Base-by-base conservation (phyloP, 2,329 filamentous ascomycete species). In the Aspergillus uvarum region DNA sequence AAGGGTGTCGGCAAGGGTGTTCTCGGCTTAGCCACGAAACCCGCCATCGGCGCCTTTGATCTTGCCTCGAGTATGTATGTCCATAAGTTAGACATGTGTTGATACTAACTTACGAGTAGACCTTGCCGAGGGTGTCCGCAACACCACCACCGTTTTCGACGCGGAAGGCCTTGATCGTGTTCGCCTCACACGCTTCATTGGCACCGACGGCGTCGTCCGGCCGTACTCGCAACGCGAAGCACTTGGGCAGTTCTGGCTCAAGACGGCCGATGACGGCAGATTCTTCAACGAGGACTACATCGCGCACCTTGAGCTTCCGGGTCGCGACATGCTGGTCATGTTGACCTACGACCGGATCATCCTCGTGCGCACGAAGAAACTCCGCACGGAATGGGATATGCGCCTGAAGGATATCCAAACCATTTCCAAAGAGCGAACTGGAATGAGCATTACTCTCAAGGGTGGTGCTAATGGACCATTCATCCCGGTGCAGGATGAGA, bases 271-370 rank as follows among this genome's bases (percentile, higher is more conserved):
- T 77, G 95, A 97, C 65, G 95, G 95, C 63, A 95, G 93, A 75
- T 98, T 94, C 82, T 99, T 99, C 84, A 89, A 96, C 78, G 95
- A 99, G 77, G 86, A 92, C 73, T 99, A 99, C 79, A 95, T 99
- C 74, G 96, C 93, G 4, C 96, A 99, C 73, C 82, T 99, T 4
- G 94, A 99, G 77, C 85, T 99, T 26, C 90, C 92, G 11, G 87
- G 88, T 62, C 91, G 95, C 74, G 93, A 96, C 73, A 90, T 92
- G 82, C 87, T 94, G 59, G 89, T 93, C 51, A 91, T 98, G 86
- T 84, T 99, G 62, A 97, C 91, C 10, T 95, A 90, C 74, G 84
- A 86, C 64, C 87, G 91, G 4, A 96, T 99, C 73, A 87, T 99
- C 83, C 86, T 98, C 58, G 91, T 99, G 63, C 86, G 92, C 67